Base-by-base conservation (phyloP, 495 filamentous ascomycete species). In the Patellaria atrata region DNA sequence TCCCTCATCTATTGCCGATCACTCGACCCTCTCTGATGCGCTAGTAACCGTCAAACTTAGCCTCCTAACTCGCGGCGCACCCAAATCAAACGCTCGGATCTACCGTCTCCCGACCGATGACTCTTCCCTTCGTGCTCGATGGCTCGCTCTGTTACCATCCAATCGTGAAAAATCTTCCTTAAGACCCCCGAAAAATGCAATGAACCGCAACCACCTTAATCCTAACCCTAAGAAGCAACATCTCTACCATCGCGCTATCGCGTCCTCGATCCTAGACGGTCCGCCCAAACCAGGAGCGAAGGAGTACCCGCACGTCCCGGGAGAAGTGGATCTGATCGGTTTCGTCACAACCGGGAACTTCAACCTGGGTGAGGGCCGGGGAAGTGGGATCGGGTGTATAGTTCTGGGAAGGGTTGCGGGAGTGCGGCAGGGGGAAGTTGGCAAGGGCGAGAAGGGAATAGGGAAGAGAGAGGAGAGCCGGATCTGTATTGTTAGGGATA, bases 271-370 rank as follows among this genome's bases (percentile, higher is more conserved):
- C 19, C 39, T 61, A n/a, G 31, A 36, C 19, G 38, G 24, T 4
- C 40, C 28, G 11, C 26, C 59, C 38, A 46, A 62, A 53, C 40
- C 55, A 21, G 60, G 57, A 4, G 49, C 64, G 14, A 56, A 61
- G 22, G 64, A 65, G 0, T 72, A 81, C 38, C 71, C 81, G 0
- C 50, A 69, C 1, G 71, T 81, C 4, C 89, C 89, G 0, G 56
- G 59, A 1, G 79, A 80, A 40, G 64, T 69, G 10, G 82, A 94
- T 49, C 60, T 94, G 19, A 79, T 97, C 24, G 89, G 89, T 0
- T 97, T 93, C 52, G 75, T 94, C 14, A 94, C 84, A 15, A 79
- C 76, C 2, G 89, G 87, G 2, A 77, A 79, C 32, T 94, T 77
- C 43, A 80, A 80, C 43, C 63, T 94, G 3, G 73, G 71, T 4